A percentile compares a stretch with the other conserved stretches of the same genome.
Evolutionary conservation across 441 rosid genomes (phyloP).

Genomic region (Gossypium trilobum): DNA sequence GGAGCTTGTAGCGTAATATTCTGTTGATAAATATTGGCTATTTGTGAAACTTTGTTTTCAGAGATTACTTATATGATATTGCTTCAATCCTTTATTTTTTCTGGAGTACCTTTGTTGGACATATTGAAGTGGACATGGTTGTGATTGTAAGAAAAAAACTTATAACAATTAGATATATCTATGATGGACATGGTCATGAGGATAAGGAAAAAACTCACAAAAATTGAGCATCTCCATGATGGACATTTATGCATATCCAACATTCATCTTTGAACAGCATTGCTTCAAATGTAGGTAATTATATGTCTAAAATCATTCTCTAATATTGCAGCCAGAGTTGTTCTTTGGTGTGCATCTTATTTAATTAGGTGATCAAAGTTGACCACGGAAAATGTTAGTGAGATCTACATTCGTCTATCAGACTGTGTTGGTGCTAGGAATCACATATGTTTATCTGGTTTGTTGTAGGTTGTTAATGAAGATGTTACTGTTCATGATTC

Average conservation of each 20-base stretch:
- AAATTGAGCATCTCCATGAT: neutral
- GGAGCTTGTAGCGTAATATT: neutral
- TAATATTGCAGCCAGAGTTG: neutral
- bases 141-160: neutral
- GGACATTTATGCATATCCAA: neutral
- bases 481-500: constrained; percentile 62
- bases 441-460: constrained; percentile 12
- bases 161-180: neutral
- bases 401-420: neutral
- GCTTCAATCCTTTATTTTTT: constrained; percentile 2
- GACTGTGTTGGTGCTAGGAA: constrained; percentile 7
- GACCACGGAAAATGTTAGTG: neutral
- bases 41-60: constrained; percentile 2
- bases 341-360: neutral
- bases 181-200: neutral
- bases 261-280: neutral
- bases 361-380: neutral
- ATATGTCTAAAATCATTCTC: neutral
- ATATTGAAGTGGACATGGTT: neutral
- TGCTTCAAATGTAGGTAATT: neutral
- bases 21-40: constrained; percentile 6
- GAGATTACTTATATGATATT: constrained; percentile 3
- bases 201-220: neutral
- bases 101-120: neutral
- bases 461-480: constrained; percentile 56